A percentile compares a stretch with the other conserved stretches of the same genome.
phyloP scores from a whole-genome alignment of 805 yeast species.

The Zygoascus biomembranicola region DNA sequence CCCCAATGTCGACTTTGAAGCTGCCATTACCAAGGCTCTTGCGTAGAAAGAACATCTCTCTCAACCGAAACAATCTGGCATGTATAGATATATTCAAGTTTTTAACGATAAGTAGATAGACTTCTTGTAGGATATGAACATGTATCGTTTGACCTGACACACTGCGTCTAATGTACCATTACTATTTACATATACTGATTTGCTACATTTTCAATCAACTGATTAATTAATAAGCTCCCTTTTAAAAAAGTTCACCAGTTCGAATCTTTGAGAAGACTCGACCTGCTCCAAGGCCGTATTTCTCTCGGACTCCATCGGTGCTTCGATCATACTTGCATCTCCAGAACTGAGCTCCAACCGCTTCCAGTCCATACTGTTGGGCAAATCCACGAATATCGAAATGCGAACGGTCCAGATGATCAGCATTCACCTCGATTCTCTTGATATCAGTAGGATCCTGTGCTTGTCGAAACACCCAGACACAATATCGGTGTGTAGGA shows the following conservation, averaged over 20 bases:
- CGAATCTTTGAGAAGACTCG: conserved; percentile 40
- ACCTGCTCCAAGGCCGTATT: conserved; percentile 69
- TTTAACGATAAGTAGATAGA: not conserved
- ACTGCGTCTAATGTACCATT: no score
- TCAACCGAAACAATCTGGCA: not conserved
- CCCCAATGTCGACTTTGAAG: conserved; percentile 78
- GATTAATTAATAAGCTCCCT: not conserved
- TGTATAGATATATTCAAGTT: not conserved
- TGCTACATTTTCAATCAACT: no score
- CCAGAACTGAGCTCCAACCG: conserved; percentile 92
- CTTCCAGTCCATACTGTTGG: conserved; percentile 43
- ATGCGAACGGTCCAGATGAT: conserved; percentile 33
- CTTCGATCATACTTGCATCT: conserved; percentile 76
- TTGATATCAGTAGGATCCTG: conserved; percentile 1
- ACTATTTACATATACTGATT: no score
- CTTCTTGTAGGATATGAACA: no score
- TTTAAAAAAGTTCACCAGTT: not conserved
- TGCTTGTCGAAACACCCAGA: conserved; percentile 84
- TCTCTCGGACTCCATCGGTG: conserved; percentile 56
- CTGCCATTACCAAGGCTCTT: conserved; percentile 24
- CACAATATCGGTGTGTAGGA: conserved; percentile 70
- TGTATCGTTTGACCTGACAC: no score
- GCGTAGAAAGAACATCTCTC: not conserved
- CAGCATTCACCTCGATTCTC: conserved; percentile 3
- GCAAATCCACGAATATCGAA: conserved; percentile 73